phyloP scores from a whole-genome alignment of 1,139 yeast genomes.

The Hansenula sp. region DNA sequence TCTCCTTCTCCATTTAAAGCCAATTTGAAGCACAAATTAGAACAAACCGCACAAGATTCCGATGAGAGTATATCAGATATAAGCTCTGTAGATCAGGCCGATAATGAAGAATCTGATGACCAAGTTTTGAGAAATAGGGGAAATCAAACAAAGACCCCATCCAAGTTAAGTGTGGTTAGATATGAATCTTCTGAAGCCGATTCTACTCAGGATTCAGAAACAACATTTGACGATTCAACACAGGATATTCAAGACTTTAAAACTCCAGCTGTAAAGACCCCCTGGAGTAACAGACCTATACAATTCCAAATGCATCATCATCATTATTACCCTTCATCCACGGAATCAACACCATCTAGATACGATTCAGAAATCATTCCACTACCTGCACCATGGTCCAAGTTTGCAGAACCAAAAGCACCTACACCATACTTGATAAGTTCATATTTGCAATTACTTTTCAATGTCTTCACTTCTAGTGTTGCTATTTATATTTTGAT shows the following conservation, averaged over 20 bases:
- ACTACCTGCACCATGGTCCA: constrained; percentile 45
- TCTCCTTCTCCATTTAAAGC: constrained; percentile 1
- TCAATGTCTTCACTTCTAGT: constrained; percentile 42
- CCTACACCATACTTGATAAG: constrained; percentile 46
- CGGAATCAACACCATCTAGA: constrained; percentile 1
- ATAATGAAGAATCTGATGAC: neutral
- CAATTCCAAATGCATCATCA: constrained; percentile 40
- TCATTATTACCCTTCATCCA: constrained; percentile 32
- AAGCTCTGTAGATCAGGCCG: constrained; percentile 4
- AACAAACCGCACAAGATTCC: neutral
- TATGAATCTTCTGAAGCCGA: neutral
- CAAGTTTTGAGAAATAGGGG: neutral
- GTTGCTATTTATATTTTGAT: constrained; percentile 40
- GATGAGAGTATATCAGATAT: constrained; percentile 1
- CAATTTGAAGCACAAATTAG: constrained; percentile 1
- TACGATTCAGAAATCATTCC: constrained; percentile 1
- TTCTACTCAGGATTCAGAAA: neutral
- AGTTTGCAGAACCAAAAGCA: constrained; percentile 19
- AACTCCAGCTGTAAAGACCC: constrained; percentile 10
- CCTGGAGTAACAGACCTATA: constrained; percentile 19
- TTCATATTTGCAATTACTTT: constrained; percentile 51
- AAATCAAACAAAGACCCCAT: neutral
- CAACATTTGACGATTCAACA: neutral
- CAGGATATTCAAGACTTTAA: constrained; percentile 1
- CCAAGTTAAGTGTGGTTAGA: neutral